These are phyloP conservation scores for Malania oleifera DNA, from an alignment of 164 flowering plant genomes.

Conservation along the genomic window DNA sequence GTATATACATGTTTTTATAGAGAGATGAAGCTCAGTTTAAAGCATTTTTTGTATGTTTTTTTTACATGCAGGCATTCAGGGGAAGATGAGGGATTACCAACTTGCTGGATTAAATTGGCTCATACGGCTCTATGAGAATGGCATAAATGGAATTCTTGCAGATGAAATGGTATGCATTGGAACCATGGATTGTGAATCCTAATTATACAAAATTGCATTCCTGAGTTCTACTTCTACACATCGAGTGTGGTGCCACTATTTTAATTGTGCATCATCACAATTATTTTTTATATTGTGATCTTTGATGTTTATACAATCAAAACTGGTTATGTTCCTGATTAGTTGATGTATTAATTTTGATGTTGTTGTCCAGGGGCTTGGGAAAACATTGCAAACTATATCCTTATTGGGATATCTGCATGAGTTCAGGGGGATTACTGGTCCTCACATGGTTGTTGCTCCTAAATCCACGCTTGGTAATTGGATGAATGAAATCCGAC, in stretches of 20 bases:
- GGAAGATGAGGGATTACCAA: constrained; percentile 99
- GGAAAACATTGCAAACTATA: constrained; percentile 95
- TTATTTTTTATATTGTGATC: background rate
- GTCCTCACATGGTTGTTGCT: constrained; percentile 99
- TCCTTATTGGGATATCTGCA: constrained; percentile 90
- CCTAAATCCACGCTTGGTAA: constrained; percentile 99
- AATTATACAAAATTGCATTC: too few relatives aligned
- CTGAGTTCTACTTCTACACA: too few relatives aligned
- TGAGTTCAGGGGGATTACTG: constrained; percentile 94
- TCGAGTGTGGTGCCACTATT: too few relatives aligned
- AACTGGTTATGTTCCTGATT: background rate
- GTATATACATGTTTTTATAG: too few relatives aligned
- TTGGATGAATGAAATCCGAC: constrained; percentile 97
- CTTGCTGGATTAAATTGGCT: constrained; percentile 99
- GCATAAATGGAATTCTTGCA: constrained; percentile 99
- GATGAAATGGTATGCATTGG: constrained; percentile 82
- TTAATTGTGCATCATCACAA: background rate
- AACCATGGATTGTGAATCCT: too few relatives aligned
- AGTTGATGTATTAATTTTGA: background rate
- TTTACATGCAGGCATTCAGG: constrained; percentile 74
- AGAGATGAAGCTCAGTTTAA: too few relatives aligned
- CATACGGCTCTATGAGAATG: constrained; percentile 91
- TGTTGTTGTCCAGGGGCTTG: constrained; percentile 66
- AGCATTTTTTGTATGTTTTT: background rate
- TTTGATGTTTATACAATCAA: too few relatives aligned